These are phyloP conservation scores for Corynascus novoguineensis DNA, from an alignment of 495 filamentous ascomycete genomes.

Conservation along the genomic window DNA sequence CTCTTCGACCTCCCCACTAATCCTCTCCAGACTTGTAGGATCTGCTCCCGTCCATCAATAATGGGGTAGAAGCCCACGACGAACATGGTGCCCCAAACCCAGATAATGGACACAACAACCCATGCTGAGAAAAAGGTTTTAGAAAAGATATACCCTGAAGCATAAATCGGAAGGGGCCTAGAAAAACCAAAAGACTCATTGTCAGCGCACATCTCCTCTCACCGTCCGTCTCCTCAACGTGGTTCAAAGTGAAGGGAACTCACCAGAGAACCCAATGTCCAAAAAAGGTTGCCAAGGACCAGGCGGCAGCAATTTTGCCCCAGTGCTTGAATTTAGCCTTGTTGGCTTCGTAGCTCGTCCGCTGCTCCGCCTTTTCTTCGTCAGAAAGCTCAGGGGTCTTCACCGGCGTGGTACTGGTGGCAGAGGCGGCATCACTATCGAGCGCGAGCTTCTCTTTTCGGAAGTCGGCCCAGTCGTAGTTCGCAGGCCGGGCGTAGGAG, in stretches of 20 bases:
- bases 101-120: neutral
- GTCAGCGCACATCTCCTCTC: neutral
- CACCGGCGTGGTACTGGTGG: neutral
- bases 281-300: neutral
- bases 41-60: neutral
- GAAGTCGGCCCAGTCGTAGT: neutral
- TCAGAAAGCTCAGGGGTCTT: neutral
- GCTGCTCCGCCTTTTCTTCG: neutral
- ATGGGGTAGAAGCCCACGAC: neutral
- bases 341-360: neutral
- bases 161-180: neutral
- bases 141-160: neutral
- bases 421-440: neutral
- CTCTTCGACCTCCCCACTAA: neutral
- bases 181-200: neutral
- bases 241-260: neutral
- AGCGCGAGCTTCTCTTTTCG: neutral
- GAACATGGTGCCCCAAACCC: conserved; percentile 1
- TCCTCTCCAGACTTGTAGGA: neutral
- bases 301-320: neutral
- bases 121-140: neutral
- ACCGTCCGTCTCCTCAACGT: too few species aligned
- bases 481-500: neutral
- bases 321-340: conserved; percentile 3
- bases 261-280: neutral